A percentile compares a stretch with the other conserved stretches of the same genome.
These are phyloP conservation scores for Dothistroma pini DNA, from an alignment of 2,329 filamentous ascomycete genomes.

Conservation along the genomic window DNA sequence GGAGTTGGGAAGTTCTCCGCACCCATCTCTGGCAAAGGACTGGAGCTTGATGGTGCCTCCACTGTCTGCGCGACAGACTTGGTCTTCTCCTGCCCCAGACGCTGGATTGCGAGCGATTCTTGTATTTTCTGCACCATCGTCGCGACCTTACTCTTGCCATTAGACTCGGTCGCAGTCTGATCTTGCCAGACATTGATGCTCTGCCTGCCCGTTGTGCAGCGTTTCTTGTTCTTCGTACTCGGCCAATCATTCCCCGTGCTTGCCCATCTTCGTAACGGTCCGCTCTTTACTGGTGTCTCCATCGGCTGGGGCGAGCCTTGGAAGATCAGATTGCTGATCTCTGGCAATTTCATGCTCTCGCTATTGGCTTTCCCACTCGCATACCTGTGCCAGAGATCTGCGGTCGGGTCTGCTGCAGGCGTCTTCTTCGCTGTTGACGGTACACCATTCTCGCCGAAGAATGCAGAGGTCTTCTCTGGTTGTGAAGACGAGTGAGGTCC, in stretches of 20 bases:
- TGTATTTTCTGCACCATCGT: conserved; percentile 44
- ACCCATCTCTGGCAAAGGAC: conserved; percentile 41
- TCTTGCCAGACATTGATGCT: conserved; percentile 37
- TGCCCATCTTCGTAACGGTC: conserved; percentile 48
- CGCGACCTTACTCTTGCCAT: conserved; percentile 33
- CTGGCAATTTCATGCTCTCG: conserved; percentile 38
- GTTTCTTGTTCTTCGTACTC: conserved; percentile 38
- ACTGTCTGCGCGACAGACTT: conserved; percentile 10
- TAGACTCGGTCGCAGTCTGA: conserved; percentile 30
- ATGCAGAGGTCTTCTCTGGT: conserved; percentile 36
- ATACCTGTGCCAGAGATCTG: conserved; percentile 48
- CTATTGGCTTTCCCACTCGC: conserved; percentile 36
- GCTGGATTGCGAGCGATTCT: conserved; percentile 41
- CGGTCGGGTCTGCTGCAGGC: conserved; percentile 46
- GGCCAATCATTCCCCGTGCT: conserved; percentile 51
- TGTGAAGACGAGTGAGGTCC: conserved; percentile 38
- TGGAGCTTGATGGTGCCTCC: conserved; percentile 46
- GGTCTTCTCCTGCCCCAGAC: conserved; percentile 21
- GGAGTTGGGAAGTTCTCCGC: conserved; percentile 13
- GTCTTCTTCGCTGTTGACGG: conserved; percentile 34
- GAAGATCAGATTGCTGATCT: conserved; percentile 44
- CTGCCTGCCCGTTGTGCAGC: conserved; percentile 34
- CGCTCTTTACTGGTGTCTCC: conserved; percentile 44
- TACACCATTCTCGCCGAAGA: conserved; percentile 22
- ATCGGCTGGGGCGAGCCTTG: conserved; percentile 46